Percentiles rank a stretch among this genome's conserved stretches.
Evolutionary conservation across 129 eudicot genomes (phyloP).

Genomic region (Saposhnikovia divaricata): DNA sequence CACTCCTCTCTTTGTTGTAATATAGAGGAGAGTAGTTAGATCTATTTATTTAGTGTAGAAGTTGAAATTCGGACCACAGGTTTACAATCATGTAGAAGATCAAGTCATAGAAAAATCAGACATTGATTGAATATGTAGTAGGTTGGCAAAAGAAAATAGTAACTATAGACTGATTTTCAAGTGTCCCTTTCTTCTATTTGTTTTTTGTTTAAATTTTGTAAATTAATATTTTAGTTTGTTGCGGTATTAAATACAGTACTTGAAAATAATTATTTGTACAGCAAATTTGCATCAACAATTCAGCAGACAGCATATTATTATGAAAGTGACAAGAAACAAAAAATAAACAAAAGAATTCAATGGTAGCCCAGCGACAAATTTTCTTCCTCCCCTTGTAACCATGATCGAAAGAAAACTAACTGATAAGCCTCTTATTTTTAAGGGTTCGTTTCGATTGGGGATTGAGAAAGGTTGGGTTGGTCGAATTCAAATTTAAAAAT

Average conservation of each 20-base stretch:
- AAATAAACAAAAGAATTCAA: not conserved
- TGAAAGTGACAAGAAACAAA: not conserved
- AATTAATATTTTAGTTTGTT: not conserved
- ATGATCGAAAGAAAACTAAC: not conserved
- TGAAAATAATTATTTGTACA: not conserved
- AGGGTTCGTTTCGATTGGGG: no score
- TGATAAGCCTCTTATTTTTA: no score
- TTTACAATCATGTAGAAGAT: conserved; percentile 12
- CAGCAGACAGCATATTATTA: not conserved
- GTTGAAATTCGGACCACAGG: conserved; percentile 23
- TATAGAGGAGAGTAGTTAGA: not conserved
- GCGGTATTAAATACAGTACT: not conserved
- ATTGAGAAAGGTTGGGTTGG: no score
- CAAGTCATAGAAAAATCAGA: not conserved
- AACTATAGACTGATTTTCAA: conserved; percentile 13
- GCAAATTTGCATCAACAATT: not conserved
- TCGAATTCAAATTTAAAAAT: no score
- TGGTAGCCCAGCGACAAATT: not conserved
- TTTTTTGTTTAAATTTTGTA: not conserved
- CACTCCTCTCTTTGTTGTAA: conserved; percentile 22
- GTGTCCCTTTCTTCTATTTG: not conserved
- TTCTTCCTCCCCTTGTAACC: not conserved
- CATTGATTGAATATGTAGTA: conserved; percentile 22
- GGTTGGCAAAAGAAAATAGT: conserved; percentile 5
- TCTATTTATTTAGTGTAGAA: not conserved